A percentile compares a stretch with the other conserved stretches of the same genome.
Conservation (phyloP, 768 basidiomycete genomes). For the Suillus paluster region DNA sequence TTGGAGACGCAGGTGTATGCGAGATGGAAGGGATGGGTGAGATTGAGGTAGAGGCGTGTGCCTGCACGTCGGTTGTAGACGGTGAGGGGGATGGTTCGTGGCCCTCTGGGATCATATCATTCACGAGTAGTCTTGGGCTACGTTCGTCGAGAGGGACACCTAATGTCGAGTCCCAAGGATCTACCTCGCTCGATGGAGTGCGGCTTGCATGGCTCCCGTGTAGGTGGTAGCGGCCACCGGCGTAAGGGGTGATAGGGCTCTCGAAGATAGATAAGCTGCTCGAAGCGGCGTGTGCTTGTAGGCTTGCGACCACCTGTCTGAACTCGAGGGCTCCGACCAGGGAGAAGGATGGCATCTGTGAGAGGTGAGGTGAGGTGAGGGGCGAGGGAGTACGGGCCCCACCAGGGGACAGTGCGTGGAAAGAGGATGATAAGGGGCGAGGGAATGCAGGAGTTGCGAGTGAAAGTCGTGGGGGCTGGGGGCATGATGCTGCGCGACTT, state of each 20-base stretch:
- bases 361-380: constrained; percentile 39
- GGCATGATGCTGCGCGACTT: constrained; percentile 43
- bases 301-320: constrained; percentile 82
- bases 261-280: constrained; percentile 68
- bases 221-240: constrained; percentile 73
- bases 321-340: constrained; percentile 96
- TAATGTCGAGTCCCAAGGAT: constrained; percentile 57
- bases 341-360: constrained; percentile 82
- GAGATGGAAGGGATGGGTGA: constrained; percentile 57
- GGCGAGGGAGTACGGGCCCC: constrained; percentile 53
- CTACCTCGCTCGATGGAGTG: constrained; percentile 39
- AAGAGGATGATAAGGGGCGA: constrained; percentile 18
- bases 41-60: constrained; percentile 23
- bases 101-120: constrained; percentile 26
- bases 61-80: neutral
- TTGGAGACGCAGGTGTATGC: constrained; percentile 54
- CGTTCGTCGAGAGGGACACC: constrained; percentile 58
- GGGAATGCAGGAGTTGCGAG: constrained; percentile 47
- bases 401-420: constrained; percentile 25
- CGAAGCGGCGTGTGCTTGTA: constrained; percentile 70
- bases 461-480: constrained; percentile 41
- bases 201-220: constrained; percentile 34
- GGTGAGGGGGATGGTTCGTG: constrained; percentile 7
- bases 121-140: constrained; percentile 40
- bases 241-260: constrained; percentile 68